Base-by-base conservation (phyloP, 257 asterid species). In the Vinca minor region DNA sequence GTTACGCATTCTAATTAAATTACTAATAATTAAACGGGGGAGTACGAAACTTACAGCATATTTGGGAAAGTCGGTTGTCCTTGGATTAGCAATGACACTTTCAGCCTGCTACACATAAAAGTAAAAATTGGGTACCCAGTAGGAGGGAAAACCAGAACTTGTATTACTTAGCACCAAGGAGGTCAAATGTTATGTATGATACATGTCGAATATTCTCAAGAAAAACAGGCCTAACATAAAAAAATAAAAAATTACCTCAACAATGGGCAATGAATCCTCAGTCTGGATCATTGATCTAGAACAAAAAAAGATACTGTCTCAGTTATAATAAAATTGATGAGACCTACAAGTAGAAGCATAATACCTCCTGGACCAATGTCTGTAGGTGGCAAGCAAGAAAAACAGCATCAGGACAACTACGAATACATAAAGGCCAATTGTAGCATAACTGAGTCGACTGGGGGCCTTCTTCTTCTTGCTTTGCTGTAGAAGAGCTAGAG, bases 21-120 rank as follows among this genome's bases (percentile, higher is more conserved):
- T 10, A 44, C 8, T 46, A 4, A 53, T 20, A 50, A 52, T 32
- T 39, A 38, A 50, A 54, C 20, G 18, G 41, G 28, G 26, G n/a
- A 26, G 57, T 62, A 52, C n/a, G 65, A 45, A 72, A 82, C 96
- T 85, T 79, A 92, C 98, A 32, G 96, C 98, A 82, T 89, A 92
- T 77, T 67, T 85, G 36, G 91, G 92, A 71, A 77, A 69, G 70
- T 79, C 91, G 66, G 69, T 69, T 64, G 70, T 85, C 82, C 76
- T 81, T 39, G 66, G 54, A 62, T 70, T 76, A 10, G 57, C 72
- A 66, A 76, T 67, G 23, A 76, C 58, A 60, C 39, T 73, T 41
- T 71, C 80, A 65, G 52, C 87, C 95, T 92, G 91, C 76, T 76
- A 48, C 64, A 62, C 58, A 65, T 53, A 41, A 55, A 66, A 44